Base-by-base conservation (phyloP, 148 eudicot species). In the Polygonum maritimum region DNA sequence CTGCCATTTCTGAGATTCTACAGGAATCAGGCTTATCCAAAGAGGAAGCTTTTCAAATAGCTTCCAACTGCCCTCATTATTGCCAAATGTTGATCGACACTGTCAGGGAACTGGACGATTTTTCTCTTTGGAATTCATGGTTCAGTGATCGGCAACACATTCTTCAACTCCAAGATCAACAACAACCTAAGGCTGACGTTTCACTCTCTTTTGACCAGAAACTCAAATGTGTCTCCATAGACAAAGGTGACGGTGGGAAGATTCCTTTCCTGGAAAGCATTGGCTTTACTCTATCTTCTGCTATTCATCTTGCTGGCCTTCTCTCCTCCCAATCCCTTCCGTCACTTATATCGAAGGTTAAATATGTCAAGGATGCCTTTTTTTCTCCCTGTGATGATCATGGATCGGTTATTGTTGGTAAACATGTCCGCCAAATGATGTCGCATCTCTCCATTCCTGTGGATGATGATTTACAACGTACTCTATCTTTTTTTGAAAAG, bases 401-500 rank as follows among this genome's bases (percentile, higher is more conserved):
- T 67, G 77, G 76, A 63, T 8, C 51, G 22, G 33, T 71, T 71
- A 69, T 78, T 47, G 76, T 80, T 79, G 93, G 88, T 45, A 89
- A 76, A 73, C 74, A 52, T 80, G 95, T 97, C 40, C 88, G 90
- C 47, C 87, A 86, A 41, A 94, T 94, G 97, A 89, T 92, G 97
- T 77, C 80, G 76, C 81, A 89, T 80, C 81, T 94, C 14, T 94
- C 98, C 35, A 86, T 91, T 76, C 70, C 87, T 22, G 82, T 90
- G 31, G 95, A 90, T 52, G 98, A 94, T 67, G 93, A 92, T 80
- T 74, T 94, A 73, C 97, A 94, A 40, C 93, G 87, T 69, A 92
- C 91, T 2, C 82, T 94, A 22, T 89, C 98, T 15, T 94, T 91
- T 75, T 87, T 91, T 74, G 91, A 91, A 81, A 93, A 91, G 96